Percentiles rank a stretch among this genome's conserved stretches.
Evolutionary conservation across 192 early-diverging fungal species (phyloP).

Genomic region (Coemansia sp.): DNA sequence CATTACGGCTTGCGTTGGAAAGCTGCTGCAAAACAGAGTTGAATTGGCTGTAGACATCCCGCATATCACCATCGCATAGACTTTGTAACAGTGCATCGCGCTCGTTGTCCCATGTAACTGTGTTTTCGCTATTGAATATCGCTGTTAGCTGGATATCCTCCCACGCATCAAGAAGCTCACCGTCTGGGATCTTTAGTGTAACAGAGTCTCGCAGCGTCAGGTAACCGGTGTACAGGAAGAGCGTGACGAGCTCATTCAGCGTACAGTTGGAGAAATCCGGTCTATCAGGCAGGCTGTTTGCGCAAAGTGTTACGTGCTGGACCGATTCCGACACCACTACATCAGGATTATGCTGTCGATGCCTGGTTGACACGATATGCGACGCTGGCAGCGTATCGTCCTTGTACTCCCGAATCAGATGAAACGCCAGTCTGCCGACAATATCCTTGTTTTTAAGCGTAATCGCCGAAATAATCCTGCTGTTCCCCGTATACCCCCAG

Average conservation of each 20-base stretch:
- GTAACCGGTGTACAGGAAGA: conserved; percentile 20
- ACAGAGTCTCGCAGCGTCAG: conserved; percentile 3
- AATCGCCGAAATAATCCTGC: not conserved
- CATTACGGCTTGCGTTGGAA: not conserved
- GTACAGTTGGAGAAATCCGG: not conserved
- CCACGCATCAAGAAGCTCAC: conserved; percentile 9
- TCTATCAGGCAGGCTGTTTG: not conserved
- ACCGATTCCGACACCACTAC: no score
- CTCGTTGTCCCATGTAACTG: not conserved
- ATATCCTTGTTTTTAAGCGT: not conserved
- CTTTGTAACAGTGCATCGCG: not conserved
- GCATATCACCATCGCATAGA: not conserved
- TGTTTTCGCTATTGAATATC: not conserved
- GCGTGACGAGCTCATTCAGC: conserved; percentile 5
- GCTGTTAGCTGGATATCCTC: not conserved
- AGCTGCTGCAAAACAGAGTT: not conserved
- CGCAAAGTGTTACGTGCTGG: not conserved
- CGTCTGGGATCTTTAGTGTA: conserved; percentile 8
- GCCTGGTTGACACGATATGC: not conserved
- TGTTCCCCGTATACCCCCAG: conserved; percentile 9
- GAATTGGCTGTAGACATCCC: not conserved
- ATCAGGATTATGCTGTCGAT: no score
- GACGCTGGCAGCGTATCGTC: not conserved
- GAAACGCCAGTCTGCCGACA: not conserved
- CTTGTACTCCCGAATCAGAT: not conserved